These are phyloP conservation scores for Pleurotus pulmonarius DNA, from an alignment of 768 basidiomycete genomes.

Conservation along the genomic window DNA sequence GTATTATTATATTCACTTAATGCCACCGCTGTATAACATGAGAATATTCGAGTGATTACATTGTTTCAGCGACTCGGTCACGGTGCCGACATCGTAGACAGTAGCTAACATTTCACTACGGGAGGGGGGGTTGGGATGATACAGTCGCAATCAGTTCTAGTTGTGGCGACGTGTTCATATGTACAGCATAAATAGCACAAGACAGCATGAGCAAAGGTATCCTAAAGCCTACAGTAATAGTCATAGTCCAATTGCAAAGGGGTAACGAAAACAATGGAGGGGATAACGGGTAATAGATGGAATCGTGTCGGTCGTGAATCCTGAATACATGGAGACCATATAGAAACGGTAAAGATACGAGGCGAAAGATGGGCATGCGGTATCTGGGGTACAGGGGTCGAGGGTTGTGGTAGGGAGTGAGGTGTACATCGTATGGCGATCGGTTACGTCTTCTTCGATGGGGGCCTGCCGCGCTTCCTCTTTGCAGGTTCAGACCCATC, in stretches of 20 bases:
- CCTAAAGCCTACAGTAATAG: slow-evolving; percentile 25
- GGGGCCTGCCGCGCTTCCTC: slow-evolving; percentile 73
- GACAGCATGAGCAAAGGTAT: slow-evolving; percentile 10
- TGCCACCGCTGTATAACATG: neutral
- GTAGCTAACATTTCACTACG: neutral
- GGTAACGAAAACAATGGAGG: slow-evolving; percentile 21
- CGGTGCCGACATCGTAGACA: too few relatives aligned
- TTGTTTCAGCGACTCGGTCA: neutral
- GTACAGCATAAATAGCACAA: slow-evolving; percentile 33
- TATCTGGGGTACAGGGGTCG: slow-evolving; percentile 15
- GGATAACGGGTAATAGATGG: slow-evolving; percentile 18
- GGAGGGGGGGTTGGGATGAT: slow-evolving; percentile 17
- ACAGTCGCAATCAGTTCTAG: slow-evolving; percentile 15
- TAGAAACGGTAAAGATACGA: slow-evolving; percentile 17
- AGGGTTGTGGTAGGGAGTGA: slow-evolving; percentile 10
- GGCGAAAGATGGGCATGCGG: slow-evolving; percentile 17
- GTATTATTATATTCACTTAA: neutral
- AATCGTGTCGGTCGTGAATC: slow-evolving; percentile 35
- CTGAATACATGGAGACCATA: slow-evolving; percentile 24
- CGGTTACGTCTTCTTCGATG: slow-evolving; percentile 40
- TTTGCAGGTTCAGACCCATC: slow-evolving; percentile 43
- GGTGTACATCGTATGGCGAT: slow-evolving; percentile 18
- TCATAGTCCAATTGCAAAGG: slow-evolving; percentile 18
- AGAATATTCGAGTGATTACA: neutral
- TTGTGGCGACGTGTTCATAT: slow-evolving; percentile 23